phyloP scores from a whole-genome alignment of 1,139 yeast genomes.

The Magnusiomyces ingens region DNA sequence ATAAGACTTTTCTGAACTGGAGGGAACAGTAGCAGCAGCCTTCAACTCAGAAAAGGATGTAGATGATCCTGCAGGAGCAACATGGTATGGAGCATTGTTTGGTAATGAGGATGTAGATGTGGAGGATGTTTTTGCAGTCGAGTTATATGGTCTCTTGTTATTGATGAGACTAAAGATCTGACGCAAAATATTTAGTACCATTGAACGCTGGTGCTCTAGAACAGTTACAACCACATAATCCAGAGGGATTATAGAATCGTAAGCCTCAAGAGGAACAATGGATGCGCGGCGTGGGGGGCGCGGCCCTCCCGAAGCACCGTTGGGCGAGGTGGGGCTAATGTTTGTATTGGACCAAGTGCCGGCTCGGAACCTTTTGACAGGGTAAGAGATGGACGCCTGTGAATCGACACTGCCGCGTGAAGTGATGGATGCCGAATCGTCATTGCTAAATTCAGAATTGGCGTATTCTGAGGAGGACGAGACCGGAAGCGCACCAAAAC shows the following conservation, averaged over 20 bases:
- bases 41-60: not conserved
- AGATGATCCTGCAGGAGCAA: not conserved
- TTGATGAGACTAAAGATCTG: constrained; percentile 14
- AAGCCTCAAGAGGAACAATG: constrained; percentile 18
- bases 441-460: not conserved
- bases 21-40: not conserved
- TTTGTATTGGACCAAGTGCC: constrained; percentile 22
- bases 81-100: not conserved
- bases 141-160: not conserved
- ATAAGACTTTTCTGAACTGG: constrained; percentile 6
- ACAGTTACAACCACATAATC: constrained; percentile 20
- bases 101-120: not conserved
- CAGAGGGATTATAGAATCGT: constrained; percentile 20
- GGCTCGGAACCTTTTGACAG: constrained; percentile 23
- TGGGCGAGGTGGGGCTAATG: constrained; percentile 2
- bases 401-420: constrained; percentile 3
- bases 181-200: constrained; percentile 15
- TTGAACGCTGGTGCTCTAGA: constrained; percentile 19
- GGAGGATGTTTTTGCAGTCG: not conserved
- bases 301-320: constrained; percentile 6
- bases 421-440: not conserved
- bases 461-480: too few relatives aligned
- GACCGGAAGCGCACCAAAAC: too few relatives aligned
- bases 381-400: constrained; percentile 12
- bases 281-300: constrained; percentile 6